These are phyloP conservation scores for Albatrellus sp. DNA, from an alignment of 1,284 basidiomycete species.

Conservation along the genomic window DNA sequence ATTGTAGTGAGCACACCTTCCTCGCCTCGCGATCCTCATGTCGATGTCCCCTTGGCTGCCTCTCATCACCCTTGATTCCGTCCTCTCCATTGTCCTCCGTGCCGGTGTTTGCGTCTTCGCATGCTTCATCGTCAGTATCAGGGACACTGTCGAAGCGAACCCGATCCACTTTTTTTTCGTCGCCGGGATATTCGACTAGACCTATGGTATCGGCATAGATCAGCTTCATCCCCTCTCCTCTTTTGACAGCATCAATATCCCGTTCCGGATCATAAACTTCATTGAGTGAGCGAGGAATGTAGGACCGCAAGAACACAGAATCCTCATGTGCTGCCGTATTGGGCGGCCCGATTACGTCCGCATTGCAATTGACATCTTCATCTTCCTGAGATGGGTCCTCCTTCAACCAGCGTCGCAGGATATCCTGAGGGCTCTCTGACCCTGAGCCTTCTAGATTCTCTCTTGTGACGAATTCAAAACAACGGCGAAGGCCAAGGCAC, in stretches of 20 bases:
- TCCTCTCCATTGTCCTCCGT: constrained; percentile 19
- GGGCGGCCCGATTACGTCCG: constrained; percentile 1
- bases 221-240: constrained; percentile 59
- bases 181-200: constrained; percentile 31
- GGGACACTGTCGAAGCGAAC: constrained; percentile 2
- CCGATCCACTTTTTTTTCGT: constrained; percentile 1
- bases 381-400: constrained; percentile 17
- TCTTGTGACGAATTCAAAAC: constrained; percentile 82
- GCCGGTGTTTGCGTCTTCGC: constrained; percentile 10
- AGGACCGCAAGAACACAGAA: constrained; percentile 76
- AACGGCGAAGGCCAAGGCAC: constrained; percentile 71
- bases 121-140: background rate
- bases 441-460: constrained; percentile 30
- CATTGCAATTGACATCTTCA: constrained; percentile 13
- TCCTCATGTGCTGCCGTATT: constrained; percentile 51
- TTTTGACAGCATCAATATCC: constrained; percentile 64
- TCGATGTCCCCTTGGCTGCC: constrained; percentile 62
- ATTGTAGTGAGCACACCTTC: constrained; percentile 42
- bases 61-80: constrained; percentile 14
- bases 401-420: constrained; percentile 41
- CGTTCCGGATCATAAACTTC: constrained; percentile 90
- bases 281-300: constrained; percentile 86
- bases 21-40: constrained; percentile 89
- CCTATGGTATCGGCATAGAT: constrained; percentile 84
- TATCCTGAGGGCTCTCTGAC: constrained; percentile 25